phyloP scores from a whole-genome alignment of 345 rosid species.

The Linum tenue region DNA sequence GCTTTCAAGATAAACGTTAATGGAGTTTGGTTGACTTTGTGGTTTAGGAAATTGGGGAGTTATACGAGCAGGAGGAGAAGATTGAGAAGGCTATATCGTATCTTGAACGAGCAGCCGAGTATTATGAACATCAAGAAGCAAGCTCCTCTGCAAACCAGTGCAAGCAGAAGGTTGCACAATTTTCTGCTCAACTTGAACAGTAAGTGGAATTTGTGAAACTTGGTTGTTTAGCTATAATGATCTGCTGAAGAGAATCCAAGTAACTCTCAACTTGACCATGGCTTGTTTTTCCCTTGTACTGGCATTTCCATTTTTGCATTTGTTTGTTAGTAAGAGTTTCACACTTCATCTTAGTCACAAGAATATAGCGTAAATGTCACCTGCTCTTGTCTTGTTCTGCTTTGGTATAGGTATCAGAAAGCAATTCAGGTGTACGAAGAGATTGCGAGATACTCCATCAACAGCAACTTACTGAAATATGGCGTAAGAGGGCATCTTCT shows the following conservation, averaged over 20 bases:
- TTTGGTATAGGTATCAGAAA: constrained; percentile 14
- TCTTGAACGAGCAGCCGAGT: background rate
- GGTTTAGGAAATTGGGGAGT: constrained; percentile 6
- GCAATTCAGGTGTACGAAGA: constrained; percentile 20
- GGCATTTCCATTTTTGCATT: too few species aligned
- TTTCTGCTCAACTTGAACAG: constrained; percentile 18
- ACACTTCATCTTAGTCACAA: too few species aligned
- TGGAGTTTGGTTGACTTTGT: background rate
- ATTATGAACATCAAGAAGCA: constrained; percentile 5
- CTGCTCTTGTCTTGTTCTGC: constrained; percentile 5
- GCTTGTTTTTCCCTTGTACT: too few species aligned
- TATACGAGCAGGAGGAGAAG: background rate
- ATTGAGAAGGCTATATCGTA: background rate
- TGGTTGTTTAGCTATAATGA: background rate
- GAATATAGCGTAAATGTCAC: background rate
- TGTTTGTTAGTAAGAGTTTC: too few species aligned
- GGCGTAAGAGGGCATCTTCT: constrained; percentile 24
- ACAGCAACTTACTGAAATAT: constrained; percentile 18
- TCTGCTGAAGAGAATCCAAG: too few species aligned
- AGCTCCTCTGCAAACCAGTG: constrained; percentile 18
- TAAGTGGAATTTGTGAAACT: constrained; percentile 1
- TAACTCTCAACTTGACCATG: too few species aligned
- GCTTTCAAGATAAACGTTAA: background rate
- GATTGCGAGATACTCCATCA: constrained; percentile 14
- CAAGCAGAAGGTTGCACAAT: constrained; percentile 23